phyloP scores from a whole-genome alignment of 768 basidiomycete genomes.

The Boletus vinaceobasis region DNA sequence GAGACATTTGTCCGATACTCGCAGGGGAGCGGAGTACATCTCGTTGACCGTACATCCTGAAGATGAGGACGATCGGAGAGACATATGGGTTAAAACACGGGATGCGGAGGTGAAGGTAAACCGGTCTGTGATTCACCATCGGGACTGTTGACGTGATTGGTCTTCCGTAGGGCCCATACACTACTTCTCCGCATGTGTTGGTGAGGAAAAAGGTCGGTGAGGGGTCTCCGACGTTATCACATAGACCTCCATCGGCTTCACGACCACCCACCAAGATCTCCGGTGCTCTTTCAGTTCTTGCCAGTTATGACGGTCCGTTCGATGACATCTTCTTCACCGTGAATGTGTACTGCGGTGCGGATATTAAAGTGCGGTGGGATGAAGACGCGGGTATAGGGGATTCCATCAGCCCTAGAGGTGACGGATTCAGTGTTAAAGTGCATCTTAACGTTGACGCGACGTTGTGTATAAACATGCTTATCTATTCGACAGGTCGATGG shows the following conservation, averaged over 20 bases:
- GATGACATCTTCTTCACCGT: conserved; percentile 65
- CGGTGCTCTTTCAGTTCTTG: conserved; percentile 50
- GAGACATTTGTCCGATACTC: conserved; percentile 67
- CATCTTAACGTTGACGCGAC: not conserved
- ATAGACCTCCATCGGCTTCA: not conserved
- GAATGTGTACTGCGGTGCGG: conserved; percentile 44
- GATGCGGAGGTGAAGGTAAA: conserved; percentile 40
- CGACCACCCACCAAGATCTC: conserved; percentile 23
- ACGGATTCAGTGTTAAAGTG: conserved; percentile 16
- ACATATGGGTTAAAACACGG: conserved; percentile 23
- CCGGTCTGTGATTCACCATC: not conserved
- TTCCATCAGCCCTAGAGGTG: not conserved
- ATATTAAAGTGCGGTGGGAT: conserved; percentile 45
- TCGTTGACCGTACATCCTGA: conserved; percentile 44
- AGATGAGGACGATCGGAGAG: conserved; percentile 39
- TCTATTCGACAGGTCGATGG: conserved; percentile 50
- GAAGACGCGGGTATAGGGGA: conserved; percentile 27
- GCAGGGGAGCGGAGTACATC: conserved; percentile 61
- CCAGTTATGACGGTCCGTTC: conserved; percentile 67
- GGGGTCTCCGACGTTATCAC: conserved; percentile 23
- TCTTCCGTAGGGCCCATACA: conserved; percentile 37
- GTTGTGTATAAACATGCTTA: not conserved
- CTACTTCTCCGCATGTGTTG: conserved; percentile 46
- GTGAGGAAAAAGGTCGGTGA: conserved; percentile 16
- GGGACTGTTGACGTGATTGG: not conserved